These are phyloP conservation scores for Macroventuria anomochaeta DNA, from an alignment of 2,329 filamentous ascomycete species.

Conservation along the genomic window DNA sequence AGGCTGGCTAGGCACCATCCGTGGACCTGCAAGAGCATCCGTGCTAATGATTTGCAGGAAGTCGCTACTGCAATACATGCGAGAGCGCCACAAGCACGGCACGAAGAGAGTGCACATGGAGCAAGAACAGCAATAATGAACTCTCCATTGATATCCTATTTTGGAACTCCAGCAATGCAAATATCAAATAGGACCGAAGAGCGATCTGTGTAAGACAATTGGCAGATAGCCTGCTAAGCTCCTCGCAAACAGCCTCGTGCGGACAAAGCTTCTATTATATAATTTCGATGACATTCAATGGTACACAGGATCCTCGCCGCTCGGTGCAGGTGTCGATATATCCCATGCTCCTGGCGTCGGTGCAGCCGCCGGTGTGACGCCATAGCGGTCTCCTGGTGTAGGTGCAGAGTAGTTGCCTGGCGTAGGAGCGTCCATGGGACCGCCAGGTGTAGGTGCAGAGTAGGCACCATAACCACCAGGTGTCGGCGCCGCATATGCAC, in stretches of 20 bases:
- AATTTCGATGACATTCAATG: slow-evolving; percentile 22
- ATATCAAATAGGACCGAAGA: not conserved
- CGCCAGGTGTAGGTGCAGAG: slow-evolving; percentile 47
- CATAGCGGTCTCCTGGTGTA: slow-evolving; percentile 48
- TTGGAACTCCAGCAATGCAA: slow-evolving; percentile 28
- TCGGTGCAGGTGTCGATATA: slow-evolving; percentile 53
- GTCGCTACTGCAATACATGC: not conserved
- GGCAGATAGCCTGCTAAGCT: not conserved
- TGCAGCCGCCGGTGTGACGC: slow-evolving; percentile 52
- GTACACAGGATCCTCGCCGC: slow-evolving; percentile 35
- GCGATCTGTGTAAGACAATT: not conserved
- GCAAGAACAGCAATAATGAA: not conserved
- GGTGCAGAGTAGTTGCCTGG: slow-evolving; percentile 50
- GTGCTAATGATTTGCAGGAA: slow-evolving; percentile 1
- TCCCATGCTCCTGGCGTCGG: slow-evolving; percentile 67
- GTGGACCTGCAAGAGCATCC: not conserved
- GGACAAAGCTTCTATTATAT: slow-evolving; percentile 5
- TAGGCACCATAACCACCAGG: slow-evolving; percentile 45
- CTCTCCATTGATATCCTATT: slow-evolving; percentile 17
- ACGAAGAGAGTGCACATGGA: no score
- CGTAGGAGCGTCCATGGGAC: slow-evolving; percentile 48
- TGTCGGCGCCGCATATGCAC: slow-evolving; percentile 46
- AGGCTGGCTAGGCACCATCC: slow-evolving; percentile 1
- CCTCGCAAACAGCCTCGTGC: not conserved
- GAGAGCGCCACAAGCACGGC: not conserved